These are phyloP conservation scores for Myriosclerotinia curreyana DNA, from an alignment of 2,329 filamentous ascomycete genomes.

Conservation along the genomic window DNA sequence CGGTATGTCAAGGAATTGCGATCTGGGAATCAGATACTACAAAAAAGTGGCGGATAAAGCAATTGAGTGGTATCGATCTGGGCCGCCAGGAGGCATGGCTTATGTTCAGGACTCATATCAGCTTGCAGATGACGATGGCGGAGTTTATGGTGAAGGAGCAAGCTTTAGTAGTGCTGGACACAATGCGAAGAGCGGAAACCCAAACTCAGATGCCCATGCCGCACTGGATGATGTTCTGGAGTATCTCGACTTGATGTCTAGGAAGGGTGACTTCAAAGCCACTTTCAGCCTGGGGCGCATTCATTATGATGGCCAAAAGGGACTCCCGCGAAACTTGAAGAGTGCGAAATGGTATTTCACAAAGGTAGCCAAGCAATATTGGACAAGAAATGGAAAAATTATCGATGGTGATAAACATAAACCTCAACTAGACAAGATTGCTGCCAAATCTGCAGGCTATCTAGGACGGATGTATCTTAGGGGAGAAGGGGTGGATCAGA, in stretches of 20 bases:
- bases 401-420: constrained; percentile 55
- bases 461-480: constrained; percentile 70
- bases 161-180: constrained; percentile 83
- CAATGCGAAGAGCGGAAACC: constrained; percentile 71
- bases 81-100: constrained; percentile 80
- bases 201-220: constrained; percentile 76
- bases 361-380: constrained; percentile 64
- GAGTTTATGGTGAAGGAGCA: constrained; percentile 92
- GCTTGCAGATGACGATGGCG: constrained; percentile 85
- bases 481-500: constrained; percentile 67
- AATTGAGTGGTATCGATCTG: constrained; percentile 80
- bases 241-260: constrained; percentile 72
- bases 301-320: constrained; percentile 65
- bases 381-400: constrained; percentile 62
- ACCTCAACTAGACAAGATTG: constrained; percentile 58
- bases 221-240: constrained; percentile 92
- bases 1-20: constrained; percentile 80
- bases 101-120: constrained; percentile 77
- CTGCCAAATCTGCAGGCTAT: constrained; percentile 67
- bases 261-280: constrained; percentile 69
- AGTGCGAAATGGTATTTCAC: constrained; percentile 67
- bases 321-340: constrained; percentile 57
- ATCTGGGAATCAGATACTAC: constrained; percentile 82
- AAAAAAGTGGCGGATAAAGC: constrained; percentile 92
- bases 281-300: constrained; percentile 67